Conservation (phyloP, 371 early-diverging fungal genomes). For the Mucor irregularis region DNA sequence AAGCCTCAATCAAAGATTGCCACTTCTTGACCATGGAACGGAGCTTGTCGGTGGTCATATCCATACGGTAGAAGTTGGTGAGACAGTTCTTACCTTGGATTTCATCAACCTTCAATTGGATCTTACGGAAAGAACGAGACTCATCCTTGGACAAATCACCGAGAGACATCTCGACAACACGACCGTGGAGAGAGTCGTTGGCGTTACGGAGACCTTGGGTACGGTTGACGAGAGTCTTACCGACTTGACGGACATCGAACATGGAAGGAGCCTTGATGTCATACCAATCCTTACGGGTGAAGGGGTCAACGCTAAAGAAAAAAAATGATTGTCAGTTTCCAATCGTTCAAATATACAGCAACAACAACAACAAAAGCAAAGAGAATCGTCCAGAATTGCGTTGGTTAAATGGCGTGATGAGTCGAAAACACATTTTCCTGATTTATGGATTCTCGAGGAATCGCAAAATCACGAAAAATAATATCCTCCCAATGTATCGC, state of each 20-base stretch:
- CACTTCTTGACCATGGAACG: constrained; percentile 99
- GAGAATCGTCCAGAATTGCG: too few relatives aligned
- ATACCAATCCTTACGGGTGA: constrained; percentile 99
- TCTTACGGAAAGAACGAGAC: constrained; percentile 94
- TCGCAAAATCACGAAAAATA: too few relatives aligned
- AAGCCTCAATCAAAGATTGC: constrained; percentile 98
- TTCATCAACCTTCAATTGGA: constrained; percentile 96
- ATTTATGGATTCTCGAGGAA: too few relatives aligned
- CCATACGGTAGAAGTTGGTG: constrained; percentile 99
- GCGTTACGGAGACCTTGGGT: constrained; percentile 96
- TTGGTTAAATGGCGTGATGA: too few relatives aligned
- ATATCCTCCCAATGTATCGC: too few relatives aligned
- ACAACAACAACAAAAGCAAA: too few relatives aligned
- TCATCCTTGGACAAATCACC: constrained; percentile 97
- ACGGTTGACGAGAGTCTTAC: constrained; percentile 98
- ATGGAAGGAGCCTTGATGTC: constrained; percentile 98
- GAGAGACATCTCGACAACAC: constrained; percentile 96
- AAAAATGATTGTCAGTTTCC: constrained; percentile 58
- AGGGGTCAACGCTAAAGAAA: constrained; percentile 82
- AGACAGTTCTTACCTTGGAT: constrained; percentile 97
- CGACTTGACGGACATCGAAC: constrained; percentile 91
- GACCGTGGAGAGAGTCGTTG: constrained; percentile 92
- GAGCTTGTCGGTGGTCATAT: constrained; percentile 98
- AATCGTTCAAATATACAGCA: constrained; percentile 48
- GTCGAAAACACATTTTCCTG: too few relatives aligned